Evolutionary conservation across 768 basidiomycete species (phyloP).

Genomic region (Boletus rex-veris): DNA sequence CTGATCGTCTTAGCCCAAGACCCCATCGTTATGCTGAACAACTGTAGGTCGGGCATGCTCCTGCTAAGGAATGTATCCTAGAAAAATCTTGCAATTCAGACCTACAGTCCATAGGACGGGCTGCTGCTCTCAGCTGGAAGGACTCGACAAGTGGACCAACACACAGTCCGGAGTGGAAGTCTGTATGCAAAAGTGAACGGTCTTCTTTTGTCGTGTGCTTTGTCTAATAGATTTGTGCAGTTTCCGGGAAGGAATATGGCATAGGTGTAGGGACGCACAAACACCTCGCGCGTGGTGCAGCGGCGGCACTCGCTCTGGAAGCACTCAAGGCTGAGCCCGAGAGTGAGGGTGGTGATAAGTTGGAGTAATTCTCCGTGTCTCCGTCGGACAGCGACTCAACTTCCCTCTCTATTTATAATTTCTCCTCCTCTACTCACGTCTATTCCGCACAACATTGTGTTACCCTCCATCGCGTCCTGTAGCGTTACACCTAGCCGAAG

Average conservation of each 20-base stretch:
- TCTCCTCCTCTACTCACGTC: neutral
- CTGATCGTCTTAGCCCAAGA: slow-evolving; percentile 25
- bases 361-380: neutral
- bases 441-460: neutral
- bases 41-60: slow-evolving; percentile 31
- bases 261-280: slow-evolving; percentile 50
- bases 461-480: slow-evolving; percentile 5
- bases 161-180: slow-evolving; percentile 52
- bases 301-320: slow-evolving; percentile 32
- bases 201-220: slow-evolving; percentile 5
- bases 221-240: slow-evolving; percentile 33
- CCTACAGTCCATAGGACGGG: slow-evolving; percentile 45
- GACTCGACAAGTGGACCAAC: slow-evolving; percentile 43
- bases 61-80: neutral
- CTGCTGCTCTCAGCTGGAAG: slow-evolving; percentile 51
- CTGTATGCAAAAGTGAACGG: slow-evolving; percentile 53
- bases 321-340: slow-evolving; percentile 31
- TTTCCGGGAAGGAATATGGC: slow-evolving; percentile 48
- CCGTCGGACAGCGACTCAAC: neutral
- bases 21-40: slow-evolving; percentile 37
- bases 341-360: slow-evolving; percentile 12
- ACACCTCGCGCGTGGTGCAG: slow-evolving; percentile 47
- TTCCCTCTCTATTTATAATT: slow-evolving; percentile 7
- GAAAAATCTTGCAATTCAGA: slow-evolving; percentile 35
- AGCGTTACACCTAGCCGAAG: slow-evolving; percentile 3